Base-by-base conservation (phyloP, 495 filamentous ascomycete genomes). In the Penicillium macrosclerotiorum region DNA sequence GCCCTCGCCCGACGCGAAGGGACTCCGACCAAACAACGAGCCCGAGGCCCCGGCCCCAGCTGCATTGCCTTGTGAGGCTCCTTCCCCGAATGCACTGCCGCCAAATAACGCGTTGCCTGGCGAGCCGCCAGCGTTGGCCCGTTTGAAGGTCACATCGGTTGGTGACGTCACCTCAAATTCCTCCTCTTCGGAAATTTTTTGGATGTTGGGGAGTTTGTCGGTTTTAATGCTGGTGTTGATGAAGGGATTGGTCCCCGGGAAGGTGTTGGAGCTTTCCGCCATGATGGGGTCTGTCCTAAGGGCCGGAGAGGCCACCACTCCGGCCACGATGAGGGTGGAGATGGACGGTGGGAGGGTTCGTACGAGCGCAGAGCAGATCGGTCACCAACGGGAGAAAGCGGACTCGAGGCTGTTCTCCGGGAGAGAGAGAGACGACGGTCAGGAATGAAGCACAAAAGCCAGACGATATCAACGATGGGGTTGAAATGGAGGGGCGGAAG, bases 81-180 rank as follows among this genome's bases (percentile, higher is more conserved):
- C 45, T 8, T 57, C 63, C 17, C 42, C 55, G 22, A 62, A 61
- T 36, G 52, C 61, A 50, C 54, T 59, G 24, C 59, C 62, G 52
- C 61, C 63, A 37, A 69, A 68, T 23, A 59, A 36, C 24, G 47
- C 52, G 24, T 47, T 53, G 11, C 61, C 62, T 4, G 62, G 39
- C 11, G 59, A 43, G 8, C 55, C 51, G 29, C 58, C 50, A 19
- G 63, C 46, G 52, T 68, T 67, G 38, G 50, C 53, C 33, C 64
- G 62, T 54, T 71, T 69, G 59, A 80, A 81, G 24, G 74, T 75
- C 34, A 77, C 50, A 22, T 80, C 67, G 44, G 80, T 84, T 47
- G 82, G 82, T 57, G 81, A 83, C 65, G 72, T 75, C 72, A 83
- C 77, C 55, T 77, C 73, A 50, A 78, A 80, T 53, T 84, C 82